Evolutionary conservation across 306 rosid species (phyloP).

Genomic region (Macrotyloma uniflorum): DNA sequence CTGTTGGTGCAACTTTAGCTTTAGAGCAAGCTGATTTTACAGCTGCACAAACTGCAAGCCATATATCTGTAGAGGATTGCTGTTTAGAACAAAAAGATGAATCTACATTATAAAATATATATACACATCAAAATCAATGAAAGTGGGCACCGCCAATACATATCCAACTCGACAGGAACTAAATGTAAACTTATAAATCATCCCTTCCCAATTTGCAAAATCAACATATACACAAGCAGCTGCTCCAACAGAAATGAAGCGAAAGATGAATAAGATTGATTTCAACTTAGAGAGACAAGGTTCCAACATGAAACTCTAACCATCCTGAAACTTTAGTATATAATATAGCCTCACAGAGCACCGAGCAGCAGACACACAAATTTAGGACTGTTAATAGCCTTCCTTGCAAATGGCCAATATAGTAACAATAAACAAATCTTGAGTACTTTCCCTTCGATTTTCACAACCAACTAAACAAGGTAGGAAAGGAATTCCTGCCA

Average conservation of each 20-base stretch:
- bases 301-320: constrained; percentile 9
- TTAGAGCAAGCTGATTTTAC: constrained; percentile 79
- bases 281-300: background rate
- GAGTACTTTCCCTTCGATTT: constrained; percentile 6
- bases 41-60: constrained; percentile 95
- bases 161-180: constrained; percentile 26
- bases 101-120: constrained; percentile 31
- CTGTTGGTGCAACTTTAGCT: constrained; percentile 67
- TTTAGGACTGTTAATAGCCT: constrained; percentile 10
- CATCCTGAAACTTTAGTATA: background rate
- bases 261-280: constrained; percentile 23
- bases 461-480: constrained; percentile 16
- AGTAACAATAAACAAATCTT: constrained; percentile 19
- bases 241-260: constrained; percentile 16
- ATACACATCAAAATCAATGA: background rate
- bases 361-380: constrained; percentile 18
- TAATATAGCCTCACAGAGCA: background rate
- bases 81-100: constrained; percentile 49
- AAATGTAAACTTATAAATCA: constrained; percentile 13
- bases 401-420: background rate
- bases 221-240: constrained; percentile 32
- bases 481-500: background rate
- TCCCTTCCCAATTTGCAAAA: background rate
- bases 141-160: constrained; percentile 6
- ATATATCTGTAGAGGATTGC: constrained; percentile 99